Evolutionary conservation across 768 basidiomycete genomes (phyloP).

Genomic region (Cystobasidium tubakii): DNA sequence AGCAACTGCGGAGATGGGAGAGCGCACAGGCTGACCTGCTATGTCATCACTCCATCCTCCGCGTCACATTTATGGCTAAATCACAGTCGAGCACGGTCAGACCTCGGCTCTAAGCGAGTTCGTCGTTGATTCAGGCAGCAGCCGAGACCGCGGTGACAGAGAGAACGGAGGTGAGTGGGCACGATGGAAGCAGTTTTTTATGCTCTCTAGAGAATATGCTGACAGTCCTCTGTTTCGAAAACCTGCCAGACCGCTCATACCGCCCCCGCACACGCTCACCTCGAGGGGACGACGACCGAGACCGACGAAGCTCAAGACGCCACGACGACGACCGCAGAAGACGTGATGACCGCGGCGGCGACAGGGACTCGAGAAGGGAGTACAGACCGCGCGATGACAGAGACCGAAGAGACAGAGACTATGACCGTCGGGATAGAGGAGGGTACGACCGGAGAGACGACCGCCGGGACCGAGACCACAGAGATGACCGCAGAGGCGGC

Average conservation of each 20-base stretch:
- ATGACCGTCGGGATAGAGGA: constrained; percentile 40
- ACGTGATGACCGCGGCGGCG: background rate
- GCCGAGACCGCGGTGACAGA: constrained; percentile 9
- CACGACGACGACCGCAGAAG: constrained; percentile 27
- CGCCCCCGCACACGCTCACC: constrained; percentile 28
- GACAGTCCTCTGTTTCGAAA: background rate
- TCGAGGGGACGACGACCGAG: background rate
- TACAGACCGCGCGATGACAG: constrained; percentile 11
- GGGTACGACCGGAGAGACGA: constrained; percentile 42
- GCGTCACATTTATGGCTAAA: too few species aligned
- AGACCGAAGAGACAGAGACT: constrained; percentile 20
- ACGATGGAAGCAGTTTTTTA: background rate
- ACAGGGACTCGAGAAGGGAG: background rate
- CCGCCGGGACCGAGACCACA: constrained; percentile 38
- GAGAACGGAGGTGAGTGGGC: constrained; percentile 17
- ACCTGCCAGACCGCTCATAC: background rate
- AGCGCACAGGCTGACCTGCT: background rate
- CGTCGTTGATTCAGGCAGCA: constrained; percentile 9
- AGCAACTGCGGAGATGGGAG: background rate
- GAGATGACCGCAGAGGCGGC: constrained; percentile 47
- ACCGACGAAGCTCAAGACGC: background rate
- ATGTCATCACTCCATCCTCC: background rate
- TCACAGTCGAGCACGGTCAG: constrained; percentile 6
- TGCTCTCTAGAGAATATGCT: background rate
- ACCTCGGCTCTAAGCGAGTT: constrained; percentile 15